Evolutionary conservation across 495 filamentous ascomycete species (phyloP).

Genomic region (Astrothelium macrocarpum): DNA sequence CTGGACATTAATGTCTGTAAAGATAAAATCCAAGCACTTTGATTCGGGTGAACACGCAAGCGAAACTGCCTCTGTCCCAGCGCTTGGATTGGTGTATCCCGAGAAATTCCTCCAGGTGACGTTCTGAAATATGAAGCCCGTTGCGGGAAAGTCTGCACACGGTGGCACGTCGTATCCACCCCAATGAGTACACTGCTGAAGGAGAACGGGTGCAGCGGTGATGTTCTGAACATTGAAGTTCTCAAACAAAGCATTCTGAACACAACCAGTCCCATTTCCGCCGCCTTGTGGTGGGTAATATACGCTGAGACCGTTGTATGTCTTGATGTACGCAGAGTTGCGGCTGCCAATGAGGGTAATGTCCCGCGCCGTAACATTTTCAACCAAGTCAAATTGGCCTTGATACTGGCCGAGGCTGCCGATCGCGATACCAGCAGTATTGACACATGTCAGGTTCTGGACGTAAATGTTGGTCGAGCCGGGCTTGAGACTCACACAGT

Average conservation of each 20-base stretch:
- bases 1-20: background rate
- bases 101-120: background rate
- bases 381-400: background rate
- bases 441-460: background rate
- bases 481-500: conserved; percentile 2
- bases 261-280: background rate
- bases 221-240: background rate
- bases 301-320: background rate
- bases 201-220: background rate
- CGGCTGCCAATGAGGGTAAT: background rate
- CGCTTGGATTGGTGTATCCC: background rate
- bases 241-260: background rate
- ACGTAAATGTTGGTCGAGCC: conserved; percentile 1
- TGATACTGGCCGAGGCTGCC: background rate
- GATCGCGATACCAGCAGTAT: conserved; percentile 1
- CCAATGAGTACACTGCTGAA: conserved; percentile 2
- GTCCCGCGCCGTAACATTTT: background rate
- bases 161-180: background rate
- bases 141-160: background rate
- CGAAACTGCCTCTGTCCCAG: background rate
- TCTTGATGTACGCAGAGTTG: background rate
- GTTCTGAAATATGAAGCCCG: background rate
- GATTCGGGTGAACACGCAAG: background rate
- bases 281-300: conserved; percentile 3
- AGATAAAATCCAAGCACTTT: background rate